Percentiles rank a stretch among this genome's conserved stretches.
phyloP scores from a whole-genome alignment of 1,139 yeast genomes.

The Geotrichum cucujoidarum region DNA sequence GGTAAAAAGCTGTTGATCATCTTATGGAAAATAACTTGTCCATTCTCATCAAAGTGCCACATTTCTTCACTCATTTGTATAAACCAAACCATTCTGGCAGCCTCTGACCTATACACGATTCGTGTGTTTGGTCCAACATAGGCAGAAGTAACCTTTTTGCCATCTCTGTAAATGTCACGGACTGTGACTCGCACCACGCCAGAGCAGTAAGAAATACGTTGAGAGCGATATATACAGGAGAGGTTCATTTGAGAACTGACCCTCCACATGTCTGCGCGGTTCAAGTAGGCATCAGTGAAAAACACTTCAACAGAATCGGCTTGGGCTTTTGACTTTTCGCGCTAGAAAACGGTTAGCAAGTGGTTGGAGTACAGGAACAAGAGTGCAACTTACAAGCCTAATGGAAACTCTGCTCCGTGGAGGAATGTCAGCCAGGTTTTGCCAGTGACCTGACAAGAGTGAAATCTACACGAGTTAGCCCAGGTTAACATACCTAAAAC shows the following conservation, averaged over 20 bases:
- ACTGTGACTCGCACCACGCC: constrained; percentile 62
- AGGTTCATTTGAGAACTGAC: constrained; percentile 59
- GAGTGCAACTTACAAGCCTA: constrained; percentile 39
- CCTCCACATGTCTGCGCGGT: constrained; percentile 94
- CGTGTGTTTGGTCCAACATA: constrained; percentile 73
- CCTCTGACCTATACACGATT: constrained; percentile 81
- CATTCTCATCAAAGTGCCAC: constrained; percentile 98
- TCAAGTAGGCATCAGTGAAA: constrained; percentile 72
- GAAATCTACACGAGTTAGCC: constrained; percentile 43
- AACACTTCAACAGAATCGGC: constrained; percentile 81
- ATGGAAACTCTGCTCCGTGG: constrained; percentile 60
- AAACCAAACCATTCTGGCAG: constrained; percentile 76
- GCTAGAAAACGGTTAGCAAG: constrained; percentile 2
- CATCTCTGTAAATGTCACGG: constrained; percentile 64
- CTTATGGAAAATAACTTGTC: constrained; percentile 89
- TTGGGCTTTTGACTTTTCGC: constrained; percentile 46
- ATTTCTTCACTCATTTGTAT: constrained; percentile 89
- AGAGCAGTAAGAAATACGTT: constrained; percentile 54
- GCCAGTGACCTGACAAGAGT: constrained; percentile 58
- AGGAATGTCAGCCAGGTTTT: constrained; percentile 57
- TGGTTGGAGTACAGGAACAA: background rate
- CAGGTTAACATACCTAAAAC: no score
- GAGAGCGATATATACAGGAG: constrained; percentile 62
- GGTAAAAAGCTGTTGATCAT: constrained; percentile 89
- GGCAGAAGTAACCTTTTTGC: constrained; percentile 49